Evolutionary conservation across 2,329 filamentous ascomycete species (phyloP).

Genomic region (Verticillium dahliae): DNA sequence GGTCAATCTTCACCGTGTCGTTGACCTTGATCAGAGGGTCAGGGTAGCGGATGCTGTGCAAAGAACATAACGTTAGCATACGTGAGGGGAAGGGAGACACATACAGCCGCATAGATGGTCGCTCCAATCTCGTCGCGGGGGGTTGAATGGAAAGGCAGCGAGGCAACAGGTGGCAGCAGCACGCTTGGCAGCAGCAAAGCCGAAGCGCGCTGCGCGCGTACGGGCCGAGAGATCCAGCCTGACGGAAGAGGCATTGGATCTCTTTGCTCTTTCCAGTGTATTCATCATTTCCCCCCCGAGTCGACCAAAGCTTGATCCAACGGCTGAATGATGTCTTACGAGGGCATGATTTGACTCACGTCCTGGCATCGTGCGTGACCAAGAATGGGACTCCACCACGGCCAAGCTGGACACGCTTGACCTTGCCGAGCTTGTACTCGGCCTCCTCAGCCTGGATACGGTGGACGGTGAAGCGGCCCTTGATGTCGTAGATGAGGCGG

Average conservation of each 20-base stretch:
- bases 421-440: conserved; percentile 99
- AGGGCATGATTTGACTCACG: conserved; percentile 67
- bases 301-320: conserved; percentile 98
- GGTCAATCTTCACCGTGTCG: conserved; percentile 97
- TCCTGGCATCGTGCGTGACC: conserved; percentile 99
- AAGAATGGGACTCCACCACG: conserved; percentile 99
- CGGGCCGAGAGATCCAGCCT: conserved; percentile 4
- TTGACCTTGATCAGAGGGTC: conserved; percentile 99
- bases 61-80: conserved; percentile 29
- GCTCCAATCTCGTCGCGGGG: conserved; percentile 19
- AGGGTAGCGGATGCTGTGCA: conserved; percentile 90
- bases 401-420: conserved; percentile 99
- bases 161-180: background rate
- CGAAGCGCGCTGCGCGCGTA: conserved; percentile 5
- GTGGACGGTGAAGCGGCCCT: conserved; percentile 99
- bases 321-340: conserved; percentile 98
- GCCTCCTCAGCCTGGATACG: conserved; percentile 98
- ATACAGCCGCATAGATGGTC: conserved; percentile 47
- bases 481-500: conserved; percentile 99
- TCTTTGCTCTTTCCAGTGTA: background rate
- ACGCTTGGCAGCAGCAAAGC: background rate
- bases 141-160: background rate
- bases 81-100: conserved; percentile 22
- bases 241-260: background rate
- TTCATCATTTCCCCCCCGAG: conserved; percentile 25